Evolutionary conservation across 768 basidiomycete species (phyloP), one percentile per base, ranked within the genome.

Genomic region (Pisolithus microcarpus): DNA sequence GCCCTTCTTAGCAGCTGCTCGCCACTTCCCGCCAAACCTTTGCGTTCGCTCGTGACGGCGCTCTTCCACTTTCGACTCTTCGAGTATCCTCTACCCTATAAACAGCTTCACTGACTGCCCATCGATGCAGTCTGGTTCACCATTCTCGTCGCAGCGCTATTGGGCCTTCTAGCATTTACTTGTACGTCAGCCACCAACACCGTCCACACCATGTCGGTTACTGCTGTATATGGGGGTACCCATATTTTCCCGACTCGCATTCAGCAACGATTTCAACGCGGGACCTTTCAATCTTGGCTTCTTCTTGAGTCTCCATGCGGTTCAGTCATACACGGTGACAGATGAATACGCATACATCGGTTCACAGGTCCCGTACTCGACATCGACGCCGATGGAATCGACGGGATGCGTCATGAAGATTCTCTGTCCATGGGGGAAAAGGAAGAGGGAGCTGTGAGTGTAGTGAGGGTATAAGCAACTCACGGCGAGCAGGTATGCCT

Each of bases 291-390:
- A 65, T 48, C 69, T 79, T 13, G 78, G 78, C 0, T 47, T 61
- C 8, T 72, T 71, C 30, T 74, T 74, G 48, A 59, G 73, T 61
- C n/a, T 11, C 40, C 42, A 13, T n/a, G 16, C 28, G 19, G 19
- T 8, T 11, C 2, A 2, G 8, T 9, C 30, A 9, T 9, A 9
- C 30, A 24, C 9, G 42, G 23, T 38, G 28, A 11, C 52, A 54
- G 46, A 63, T 47, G 4, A 7, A 7, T 4, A 23, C 21, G 21
- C 2, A 23, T 75, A 7, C 68, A 83, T 55, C 87, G 85, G 85
- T 87, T 87, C 61, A 76, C 68, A 7, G 85, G 85, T 0, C 85
- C 85, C 0, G 69, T 85, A n/a, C 54, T 66, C 50, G 71, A 81
- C 57, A 64, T 80, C 65, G 51, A 47, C 4, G 52, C 38, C 1